Conservation (phyloP, 768 basidiomycete species). For the Macrolepiota dolichaula region DNA sequence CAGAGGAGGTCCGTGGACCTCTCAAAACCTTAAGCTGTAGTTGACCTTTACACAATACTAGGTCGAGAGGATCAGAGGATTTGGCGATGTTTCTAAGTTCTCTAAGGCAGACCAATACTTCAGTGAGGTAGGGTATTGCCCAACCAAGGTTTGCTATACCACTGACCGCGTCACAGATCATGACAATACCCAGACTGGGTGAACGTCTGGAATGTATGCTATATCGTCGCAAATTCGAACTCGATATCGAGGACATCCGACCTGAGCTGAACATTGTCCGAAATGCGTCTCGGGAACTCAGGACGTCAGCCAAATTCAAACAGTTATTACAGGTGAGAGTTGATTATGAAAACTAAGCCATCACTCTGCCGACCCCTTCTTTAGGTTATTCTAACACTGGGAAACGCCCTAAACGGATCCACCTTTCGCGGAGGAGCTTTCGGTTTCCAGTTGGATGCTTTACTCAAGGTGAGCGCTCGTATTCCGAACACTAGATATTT, state of each 20-base stretch:
- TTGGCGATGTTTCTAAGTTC: conserved; percentile 68
- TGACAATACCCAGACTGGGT: conserved; percentile 69
- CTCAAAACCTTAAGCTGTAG: background rate
- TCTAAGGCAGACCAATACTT: conserved; percentile 87
- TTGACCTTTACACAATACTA: conserved; percentile 21
- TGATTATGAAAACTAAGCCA: background rate
- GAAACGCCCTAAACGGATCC: conserved; percentile 80
- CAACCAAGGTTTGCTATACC: background rate
- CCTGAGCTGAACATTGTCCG: conserved; percentile 77
- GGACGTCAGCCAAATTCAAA: conserved; percentile 61
- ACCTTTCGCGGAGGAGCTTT: conserved; percentile 80
- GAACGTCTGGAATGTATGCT: conserved; percentile 80
- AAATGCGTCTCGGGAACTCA: conserved; percentile 68
- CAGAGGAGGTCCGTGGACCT: conserved; percentile 63
- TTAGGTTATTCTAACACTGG: conserved; percentile 71
- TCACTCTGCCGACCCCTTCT: background rate
- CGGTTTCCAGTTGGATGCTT: conserved; percentile 81
- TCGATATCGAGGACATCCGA: conserved; percentile 80
- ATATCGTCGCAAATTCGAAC: conserved; percentile 75
- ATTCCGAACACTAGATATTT: background rate
- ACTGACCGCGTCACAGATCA: conserved; percentile 47
- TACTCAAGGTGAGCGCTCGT: conserved; percentile 62
- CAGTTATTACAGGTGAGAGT: conserved; percentile 59
- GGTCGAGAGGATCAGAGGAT: conserved; percentile 64
- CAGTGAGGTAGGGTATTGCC: conserved; percentile 44